These are phyloP conservation scores for Cordyceps tenuipes DNA, from an alignment of 2,329 filamentous ascomycete genomes.

Conservation along the genomic window DNA sequence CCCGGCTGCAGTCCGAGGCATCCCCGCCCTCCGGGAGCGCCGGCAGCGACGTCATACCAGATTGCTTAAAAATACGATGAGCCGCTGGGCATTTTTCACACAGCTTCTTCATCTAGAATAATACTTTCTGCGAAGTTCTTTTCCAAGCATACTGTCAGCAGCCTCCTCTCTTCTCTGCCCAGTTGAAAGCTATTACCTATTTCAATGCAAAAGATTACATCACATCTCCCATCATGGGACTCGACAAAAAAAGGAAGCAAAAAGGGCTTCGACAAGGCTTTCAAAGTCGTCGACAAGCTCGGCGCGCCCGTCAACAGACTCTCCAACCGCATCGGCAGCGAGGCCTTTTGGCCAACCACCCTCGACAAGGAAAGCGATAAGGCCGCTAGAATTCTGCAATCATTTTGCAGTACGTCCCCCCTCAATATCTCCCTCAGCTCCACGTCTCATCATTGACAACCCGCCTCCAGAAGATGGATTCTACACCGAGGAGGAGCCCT, in stretches of 20 bases:
- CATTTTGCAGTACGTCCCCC: constrained; percentile 66
- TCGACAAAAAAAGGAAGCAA: constrained; percentile 47
- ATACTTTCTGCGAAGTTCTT: neutral
- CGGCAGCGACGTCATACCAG: constrained; percentile 8
- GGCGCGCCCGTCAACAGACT: constrained; percentile 72
- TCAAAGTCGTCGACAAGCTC: constrained; percentile 40
- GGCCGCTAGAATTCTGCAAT: constrained; percentile 72
- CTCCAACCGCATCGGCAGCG: constrained; percentile 72
- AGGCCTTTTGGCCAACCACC: constrained; percentile 79
- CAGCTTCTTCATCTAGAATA: neutral
- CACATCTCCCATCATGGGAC: constrained; percentile 39
- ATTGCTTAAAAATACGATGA: neutral
- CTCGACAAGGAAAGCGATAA: constrained; percentile 89
- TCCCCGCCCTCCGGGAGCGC: constrained; percentile 3
- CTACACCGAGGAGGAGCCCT: constrained; percentile 31
- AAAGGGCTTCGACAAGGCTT: constrained; percentile 67
- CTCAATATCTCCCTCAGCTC: too few relatives aligned
- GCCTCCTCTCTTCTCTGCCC: neutral
- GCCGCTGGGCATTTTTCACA: neutral
- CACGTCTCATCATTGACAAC: neutral
- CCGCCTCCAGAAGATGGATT: constrained; percentile 40
- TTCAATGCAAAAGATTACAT: constrained; percentile 28
- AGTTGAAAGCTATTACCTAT: neutral
- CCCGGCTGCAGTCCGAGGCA: neutral
- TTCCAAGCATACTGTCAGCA: too few relatives aligned